Conservation (phyloP, 2,329 filamentous ascomycete species). For the Myrmaecium sp. region DNA sequence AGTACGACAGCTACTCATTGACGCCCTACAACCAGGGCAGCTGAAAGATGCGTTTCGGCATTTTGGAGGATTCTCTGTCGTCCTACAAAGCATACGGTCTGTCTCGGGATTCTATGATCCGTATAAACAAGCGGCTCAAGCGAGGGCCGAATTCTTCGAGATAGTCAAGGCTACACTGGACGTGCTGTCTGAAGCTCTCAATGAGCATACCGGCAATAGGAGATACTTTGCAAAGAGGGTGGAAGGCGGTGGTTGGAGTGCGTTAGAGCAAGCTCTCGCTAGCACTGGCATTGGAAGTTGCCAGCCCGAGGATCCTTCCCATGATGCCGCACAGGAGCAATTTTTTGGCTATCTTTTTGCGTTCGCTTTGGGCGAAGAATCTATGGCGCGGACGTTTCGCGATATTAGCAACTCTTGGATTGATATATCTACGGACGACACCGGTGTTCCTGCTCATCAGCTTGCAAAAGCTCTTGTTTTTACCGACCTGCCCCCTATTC, state of each 20-base stretch:
- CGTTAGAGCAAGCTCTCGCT: constrained; percentile 55
- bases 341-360: constrained; percentile 70
- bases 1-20: constrained; percentile 48
- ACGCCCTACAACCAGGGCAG: constrained; percentile 30
- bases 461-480: too few relatives aligned
- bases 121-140: constrained; percentile 40
- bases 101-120: constrained; percentile 64
- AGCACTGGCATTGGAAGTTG: constrained; percentile 38
- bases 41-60: constrained; percentile 71
- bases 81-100: constrained; percentile 52
- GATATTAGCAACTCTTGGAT: constrained; percentile 16
- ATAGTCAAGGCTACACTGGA: constrained; percentile 56
- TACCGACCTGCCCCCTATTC: not conserved
- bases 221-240: constrained; percentile 70
- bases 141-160: constrained; percentile 49
- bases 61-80: constrained; percentile 57
- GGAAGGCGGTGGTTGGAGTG: constrained; percentile 61
- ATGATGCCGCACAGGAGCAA: constrained; percentile 39
- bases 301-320: constrained; percentile 14
- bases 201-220: constrained; percentile 68
- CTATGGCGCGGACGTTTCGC: constrained; percentile 50
- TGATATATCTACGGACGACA: too few relatives aligned
- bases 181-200: constrained; percentile 58
- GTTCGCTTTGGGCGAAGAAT: constrained; percentile 65
- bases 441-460: not conserved